phyloP scores from a whole-genome alignment of 2,329 filamentous ascomycete genomes.

The Tolypocladium album region DNA sequence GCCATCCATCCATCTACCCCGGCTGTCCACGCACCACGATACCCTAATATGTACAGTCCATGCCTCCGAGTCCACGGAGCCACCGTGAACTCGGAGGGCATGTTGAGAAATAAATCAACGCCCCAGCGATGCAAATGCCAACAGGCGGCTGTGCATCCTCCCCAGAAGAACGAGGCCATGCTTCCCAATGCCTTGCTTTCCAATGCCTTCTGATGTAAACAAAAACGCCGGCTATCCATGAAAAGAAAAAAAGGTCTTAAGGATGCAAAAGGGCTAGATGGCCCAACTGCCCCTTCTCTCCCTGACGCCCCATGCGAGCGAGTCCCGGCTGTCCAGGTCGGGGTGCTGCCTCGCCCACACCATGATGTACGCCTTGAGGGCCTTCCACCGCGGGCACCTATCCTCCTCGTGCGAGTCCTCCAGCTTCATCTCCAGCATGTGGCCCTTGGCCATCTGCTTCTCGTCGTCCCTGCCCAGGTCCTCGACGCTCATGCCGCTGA shows the following conservation, averaged over 20 bases:
- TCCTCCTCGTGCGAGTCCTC: conserved; percentile 31
- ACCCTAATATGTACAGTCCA: not conserved
- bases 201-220: not conserved
- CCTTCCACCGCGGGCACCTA: conserved; percentile 67
- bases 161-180: not conserved
- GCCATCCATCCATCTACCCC: not conserved
- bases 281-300: conserved; percentile 65
- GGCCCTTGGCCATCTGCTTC: conserved; percentile 51
- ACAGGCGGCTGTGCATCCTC: not conserved
- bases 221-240: not conserved
- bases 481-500: conserved; percentile 56
- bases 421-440: conserved; percentile 51
- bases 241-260: too few species aligned
- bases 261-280: conserved; percentile 29
- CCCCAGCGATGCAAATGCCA: not conserved
- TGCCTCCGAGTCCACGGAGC: not conserved
- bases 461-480: conserved; percentile 66
- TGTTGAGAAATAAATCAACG: not conserved
- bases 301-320: conserved; percentile 56
- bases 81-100: not conserved
- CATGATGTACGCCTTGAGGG: conserved; percentile 69
- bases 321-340: conserved; percentile 49
- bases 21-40: not conserved
- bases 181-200: not conserved
- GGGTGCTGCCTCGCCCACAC: conserved; percentile 90